Evolutionary conservation across 805 yeast genomes (phyloP), one percentile per base, ranked within the genome.

Genomic region (Ogataea chonburiensis): DNA sequence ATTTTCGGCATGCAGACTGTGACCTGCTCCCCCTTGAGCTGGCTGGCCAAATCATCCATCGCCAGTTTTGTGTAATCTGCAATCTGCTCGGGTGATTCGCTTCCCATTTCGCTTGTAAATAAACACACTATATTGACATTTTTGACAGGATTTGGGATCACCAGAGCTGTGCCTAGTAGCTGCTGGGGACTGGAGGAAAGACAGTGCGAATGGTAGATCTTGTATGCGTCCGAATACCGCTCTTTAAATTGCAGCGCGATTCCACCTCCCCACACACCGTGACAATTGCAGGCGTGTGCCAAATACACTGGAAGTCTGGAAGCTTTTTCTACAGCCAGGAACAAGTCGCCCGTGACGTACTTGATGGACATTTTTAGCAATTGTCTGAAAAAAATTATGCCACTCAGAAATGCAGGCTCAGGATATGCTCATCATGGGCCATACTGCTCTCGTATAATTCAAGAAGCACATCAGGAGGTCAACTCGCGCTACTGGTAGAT

Each of bases 241-340:
- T 48, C 36, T 16, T 68, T 72, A 50, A 86, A 75, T 17, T 61
- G 72, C 3, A 66, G 66, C 0, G 95, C 95, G 2, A 86, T 73
- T 0, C 95, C 96, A 3, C 86, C 91, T 4, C 93, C 93, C 95
- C 95, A 86, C 1, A 67, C 52, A 0, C 95, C 95, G 17, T 68
- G 65, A 24, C 87, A 78, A 54, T 86, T 86, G 52, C 95, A 86
- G 0, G 95, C 78, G 55, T 86, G 95, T 1, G 83, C 83, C 4
- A 86, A 55, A 3, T 83, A 63, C 0, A 78, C 53, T 1, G 71
- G 67, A 1, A 17, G 13, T 4, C 48, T 40, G 0, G 57, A 46
- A 0, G 61, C 31, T 2, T 14, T 23, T 14, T 45, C 57, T 56
- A 55, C 58, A 22, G 58, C 28, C 7, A 56, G 46, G 45, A 82